phyloP scores from a whole-genome alignment of 2,329 filamentous ascomycete genomes.

The Epichloe gansuensis region DNA sequence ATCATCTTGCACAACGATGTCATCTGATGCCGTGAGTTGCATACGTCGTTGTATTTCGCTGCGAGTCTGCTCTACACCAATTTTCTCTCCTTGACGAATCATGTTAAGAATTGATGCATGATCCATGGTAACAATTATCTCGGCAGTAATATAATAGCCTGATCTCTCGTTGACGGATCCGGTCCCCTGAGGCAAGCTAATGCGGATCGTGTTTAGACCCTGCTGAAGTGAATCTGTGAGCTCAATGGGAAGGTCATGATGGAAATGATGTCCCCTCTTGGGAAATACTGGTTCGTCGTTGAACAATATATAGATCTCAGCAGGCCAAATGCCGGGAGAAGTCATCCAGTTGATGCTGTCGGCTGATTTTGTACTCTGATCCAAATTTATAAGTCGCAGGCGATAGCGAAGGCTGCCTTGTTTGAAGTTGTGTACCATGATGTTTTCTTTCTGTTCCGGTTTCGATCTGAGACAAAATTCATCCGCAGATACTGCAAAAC shows the following conservation, averaged over 20 bases:
- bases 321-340: constrained; percentile 57
- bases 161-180: constrained; percentile 14
- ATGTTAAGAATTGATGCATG: constrained; percentile 30
- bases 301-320: constrained; percentile 52
- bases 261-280: constrained; percentile 58
- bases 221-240: constrained; percentile 46
- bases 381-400: constrained; percentile 46
- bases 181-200: constrained; percentile 28
- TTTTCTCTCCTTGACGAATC: constrained; percentile 22
- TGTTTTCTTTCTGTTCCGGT: neutral
- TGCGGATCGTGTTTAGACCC: constrained; percentile 49
- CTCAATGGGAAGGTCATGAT: constrained; percentile 64
- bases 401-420: constrained; percentile 45
- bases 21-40: constrained; percentile 33
- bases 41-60: constrained; percentile 41
- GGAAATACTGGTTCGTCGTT: constrained; percentile 47
- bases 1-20: constrained; percentile 44
- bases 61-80: constrained; percentile 37
- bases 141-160: constrained; percentile 52
- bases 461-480: constrained; percentile 23
- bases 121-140: constrained; percentile 47
- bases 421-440: neutral
- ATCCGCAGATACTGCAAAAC: constrained; percentile 31
- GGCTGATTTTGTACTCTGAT: constrained; percentile 24
- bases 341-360: constrained; percentile 41